Percentiles rank a stretch among this genome's conserved stretches.
Conservation (phyloP, 768 basidiomycete genomes). For the Trametes punicea region DNA sequence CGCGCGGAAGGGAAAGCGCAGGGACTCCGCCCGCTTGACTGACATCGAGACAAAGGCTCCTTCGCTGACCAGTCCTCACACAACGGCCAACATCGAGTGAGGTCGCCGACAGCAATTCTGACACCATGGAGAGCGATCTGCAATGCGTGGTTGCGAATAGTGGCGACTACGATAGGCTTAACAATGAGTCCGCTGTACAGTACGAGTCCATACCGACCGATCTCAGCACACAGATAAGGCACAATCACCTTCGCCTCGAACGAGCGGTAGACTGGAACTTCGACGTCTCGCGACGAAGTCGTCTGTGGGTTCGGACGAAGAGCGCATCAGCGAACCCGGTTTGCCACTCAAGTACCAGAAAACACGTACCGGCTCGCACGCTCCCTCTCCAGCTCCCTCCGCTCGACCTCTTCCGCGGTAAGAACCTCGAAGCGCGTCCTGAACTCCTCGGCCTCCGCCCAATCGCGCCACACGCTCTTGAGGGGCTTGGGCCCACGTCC, state of each 20-base stretch:
- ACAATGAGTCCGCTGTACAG: conserved; percentile 10
- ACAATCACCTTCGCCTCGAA: conserved; percentile 20
- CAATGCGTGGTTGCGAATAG: not conserved
- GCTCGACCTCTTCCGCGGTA: conserved; percentile 87
- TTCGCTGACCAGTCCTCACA: too few relatives aligned
- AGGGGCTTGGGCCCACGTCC: conserved; percentile 79
- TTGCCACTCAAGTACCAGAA: not conserved
- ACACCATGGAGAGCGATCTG: too few relatives aligned
- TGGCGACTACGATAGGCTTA: conserved; percentile 6
- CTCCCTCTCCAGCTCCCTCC: conserved; percentile 84
- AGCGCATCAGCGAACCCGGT: not conserved
- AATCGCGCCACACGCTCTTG: conserved; percentile 92
- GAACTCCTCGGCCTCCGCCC: conserved; percentile 90
- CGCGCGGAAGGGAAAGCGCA: too few relatives aligned
- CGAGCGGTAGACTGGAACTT: conserved; percentile 49
- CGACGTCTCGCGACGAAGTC: conserved; percentile 61
- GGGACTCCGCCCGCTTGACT: too few relatives aligned
- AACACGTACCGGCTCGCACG: conserved; percentile 64
- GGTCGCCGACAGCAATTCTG: too few relatives aligned
- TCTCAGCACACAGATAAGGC: not conserved
- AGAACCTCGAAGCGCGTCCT: conserved; percentile 84
- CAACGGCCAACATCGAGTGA: too few relatives aligned
- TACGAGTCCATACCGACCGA: not conserved
- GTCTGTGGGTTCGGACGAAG: too few relatives aligned
- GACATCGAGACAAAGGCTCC: too few relatives aligned